Evolutionary conservation across 257 asterid species (phyloP), one percentile per base, ranked within the genome.

Genomic region (Paraleonurus japonicus): DNA sequence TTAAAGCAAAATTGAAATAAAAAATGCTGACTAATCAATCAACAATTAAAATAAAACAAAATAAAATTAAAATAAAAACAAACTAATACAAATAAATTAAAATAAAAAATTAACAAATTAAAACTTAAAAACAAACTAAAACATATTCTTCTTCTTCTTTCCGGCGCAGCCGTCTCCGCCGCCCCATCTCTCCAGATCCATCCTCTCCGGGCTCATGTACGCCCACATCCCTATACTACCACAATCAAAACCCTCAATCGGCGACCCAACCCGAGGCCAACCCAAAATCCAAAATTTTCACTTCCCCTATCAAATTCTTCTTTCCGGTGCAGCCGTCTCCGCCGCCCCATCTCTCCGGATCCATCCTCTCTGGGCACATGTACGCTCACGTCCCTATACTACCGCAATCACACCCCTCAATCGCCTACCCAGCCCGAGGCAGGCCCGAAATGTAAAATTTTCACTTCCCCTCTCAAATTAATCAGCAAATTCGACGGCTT

Each of bases 171-270:
- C 81, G 5, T 65, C 77, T 27, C 83, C 22, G 5, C 35, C 81
- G 28, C 43, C 73, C 85, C 87, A 84, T 5, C 80, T 72, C 63
- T 80, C 84, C 1, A 87, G 82, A 62, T 83, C 84, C 65, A 80
- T 39, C 55, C 87, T 72, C 74, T 84, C 89, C 0, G 92, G 89
- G 69, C 92, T 86, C 89, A 84, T 82, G 28, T 84, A 84, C 20
- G 86, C 87, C 12, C 81, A 76, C 6, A 87, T 86, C 0, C 88
- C 88, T 62, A 41, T 67, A n/a, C 72, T 66, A 4, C 74, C 51
- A 10, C 13, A 5, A 16, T 47, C 32, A 28, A 67, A 69, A 22
- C 20, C 3, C 3, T 11, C 16, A n/a, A n/a, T n/a, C n/a, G n/a
- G n/a, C 39, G 39, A 7, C 39, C 39, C 39, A 10, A 7, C 24